phyloP scores from a whole-genome alignment of 768 basidiomycete genomes.

The Gautieria morchelliformis region DNA sequence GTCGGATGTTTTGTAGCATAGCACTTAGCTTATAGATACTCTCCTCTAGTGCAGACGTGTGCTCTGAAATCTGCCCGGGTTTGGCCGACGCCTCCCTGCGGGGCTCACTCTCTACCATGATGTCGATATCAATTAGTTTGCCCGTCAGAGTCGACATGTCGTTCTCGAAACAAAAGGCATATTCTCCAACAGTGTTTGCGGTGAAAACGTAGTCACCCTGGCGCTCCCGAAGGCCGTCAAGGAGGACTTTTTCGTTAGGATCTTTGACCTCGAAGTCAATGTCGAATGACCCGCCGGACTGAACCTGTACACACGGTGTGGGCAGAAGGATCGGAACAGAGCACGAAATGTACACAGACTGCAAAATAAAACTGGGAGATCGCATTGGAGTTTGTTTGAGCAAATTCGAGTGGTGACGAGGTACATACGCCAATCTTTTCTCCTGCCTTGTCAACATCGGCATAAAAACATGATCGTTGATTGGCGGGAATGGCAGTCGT shows the following conservation, averaged over 20 bases:
- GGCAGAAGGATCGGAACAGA: background rate
- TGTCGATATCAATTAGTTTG: slow-evolving; percentile 91
- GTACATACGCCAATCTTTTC: slow-evolving; percentile 78
- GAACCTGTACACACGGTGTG: slow-evolving; percentile 48
- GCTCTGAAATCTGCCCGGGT: slow-evolving; percentile 80
- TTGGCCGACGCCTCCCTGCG: slow-evolving; percentile 83
- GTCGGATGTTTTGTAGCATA: slow-evolving; percentile 80
- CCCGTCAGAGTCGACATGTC: slow-evolving; percentile 92
- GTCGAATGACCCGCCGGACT: slow-evolving; percentile 96
- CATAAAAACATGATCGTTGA: slow-evolving; percentile 86
- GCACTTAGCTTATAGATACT: slow-evolving; percentile 87
- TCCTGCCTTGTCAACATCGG: slow-evolving; percentile 91
- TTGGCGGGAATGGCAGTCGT: slow-evolving; percentile 74
- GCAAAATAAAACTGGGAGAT: slow-evolving; percentile 88
- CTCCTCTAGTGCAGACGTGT: slow-evolving; percentile 90
- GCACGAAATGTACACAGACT: slow-evolving; percentile 39
- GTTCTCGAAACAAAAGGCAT: slow-evolving; percentile 96
- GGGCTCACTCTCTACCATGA: slow-evolving; percentile 98
- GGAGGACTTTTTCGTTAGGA: slow-evolving; percentile 77
- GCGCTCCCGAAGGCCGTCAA: slow-evolving; percentile 82
- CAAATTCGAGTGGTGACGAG: background rate
- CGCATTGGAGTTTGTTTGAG: background rate
- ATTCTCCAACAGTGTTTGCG: slow-evolving; percentile 84
- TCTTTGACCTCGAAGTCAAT: slow-evolving; percentile 91
- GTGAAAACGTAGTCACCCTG: slow-evolving; percentile 98